A percentile compares a stretch with the other conserved stretches of the same genome.
phyloP scores from a whole-genome alignment of 495 filamentous ascomycete genomes.

The Aspergillus olivimuriae region DNA sequence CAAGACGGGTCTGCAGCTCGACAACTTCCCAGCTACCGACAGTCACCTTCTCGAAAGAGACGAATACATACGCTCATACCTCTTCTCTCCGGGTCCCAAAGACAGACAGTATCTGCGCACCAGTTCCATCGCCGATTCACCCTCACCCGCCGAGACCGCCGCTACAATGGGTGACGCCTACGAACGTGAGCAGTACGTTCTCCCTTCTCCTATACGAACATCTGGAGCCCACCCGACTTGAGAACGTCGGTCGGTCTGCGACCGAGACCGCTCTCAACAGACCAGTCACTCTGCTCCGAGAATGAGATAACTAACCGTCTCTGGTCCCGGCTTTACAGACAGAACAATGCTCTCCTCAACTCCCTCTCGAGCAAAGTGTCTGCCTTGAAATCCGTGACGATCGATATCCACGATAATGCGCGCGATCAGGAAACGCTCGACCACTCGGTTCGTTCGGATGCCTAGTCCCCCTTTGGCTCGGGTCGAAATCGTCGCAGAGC shows the following conservation, averaged over 20 bases:
- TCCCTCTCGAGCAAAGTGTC: conserved; percentile 87
- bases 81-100: too few species aligned
- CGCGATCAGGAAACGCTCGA: conserved; percentile 81
- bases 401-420: conserved; percentile 96
- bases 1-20: neutral
- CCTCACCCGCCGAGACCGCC: neutral
- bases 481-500: too few species aligned
- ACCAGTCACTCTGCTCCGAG: neutral
- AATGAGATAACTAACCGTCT: conserved; percentile 1
- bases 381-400: conserved; percentile 89
- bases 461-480: neutral
- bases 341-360: conserved; percentile 93
- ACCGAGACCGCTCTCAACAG: too few species aligned
- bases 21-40: neutral
- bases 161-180: conserved; percentile 84
- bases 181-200: conserved; percentile 71
- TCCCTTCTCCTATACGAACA: conserved; percentile 4
- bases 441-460: conserved; percentile 67
- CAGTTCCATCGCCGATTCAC: neutral
- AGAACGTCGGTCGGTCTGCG: too few species aligned
- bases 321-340: conserved; percentile 49
- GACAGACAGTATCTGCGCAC: too few species aligned
- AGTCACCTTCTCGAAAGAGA: too few species aligned
- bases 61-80: too few species aligned
- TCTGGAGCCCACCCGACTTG: neutral